phyloP scores from a whole-genome alignment of 306 rosid genomes.

The Medicago ruthenica region DNA sequence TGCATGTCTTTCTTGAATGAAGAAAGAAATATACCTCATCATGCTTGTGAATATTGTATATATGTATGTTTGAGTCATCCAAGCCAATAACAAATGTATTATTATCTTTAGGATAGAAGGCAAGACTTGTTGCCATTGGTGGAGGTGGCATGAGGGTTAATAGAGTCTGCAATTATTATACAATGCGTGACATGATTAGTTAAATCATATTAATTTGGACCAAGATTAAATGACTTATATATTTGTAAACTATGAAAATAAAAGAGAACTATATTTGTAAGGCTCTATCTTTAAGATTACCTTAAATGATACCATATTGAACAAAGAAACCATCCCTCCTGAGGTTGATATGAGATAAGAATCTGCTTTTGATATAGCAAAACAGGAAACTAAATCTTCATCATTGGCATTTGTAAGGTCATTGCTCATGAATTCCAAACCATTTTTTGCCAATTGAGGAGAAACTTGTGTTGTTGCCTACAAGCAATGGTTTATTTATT shows the following conservation, averaged over 20 bases:
- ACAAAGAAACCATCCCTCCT: constrained; percentile 30
- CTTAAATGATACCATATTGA: not conserved
- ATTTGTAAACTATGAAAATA: not conserved
- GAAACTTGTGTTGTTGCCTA: constrained; percentile 6
- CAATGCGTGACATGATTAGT: not conserved
- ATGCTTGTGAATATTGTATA: constrained; percentile 7
- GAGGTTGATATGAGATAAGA: constrained; percentile 33
- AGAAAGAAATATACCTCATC: constrained; percentile 21
- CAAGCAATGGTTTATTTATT: not conserved
- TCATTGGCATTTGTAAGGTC: not conserved
- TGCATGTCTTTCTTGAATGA: not conserved
- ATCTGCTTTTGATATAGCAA: constrained; percentile 13
- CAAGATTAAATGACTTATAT: no score
- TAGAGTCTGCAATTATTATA: constrained; percentile 35
- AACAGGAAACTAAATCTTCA: constrained; percentile 2
- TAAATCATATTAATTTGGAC: not conserved
- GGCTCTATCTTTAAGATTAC: constrained; percentile 2
- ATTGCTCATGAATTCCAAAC: constrained; percentile 12
- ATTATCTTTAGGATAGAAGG: constrained; percentile 48
- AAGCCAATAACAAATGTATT: constrained; percentile 45
- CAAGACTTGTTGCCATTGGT: constrained; percentile 51
- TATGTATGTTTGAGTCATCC: constrained; percentile 42
- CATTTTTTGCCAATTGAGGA: constrained; percentile 10
- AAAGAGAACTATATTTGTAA: no score
- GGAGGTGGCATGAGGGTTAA: constrained; percentile 40